phyloP scores from a whole-genome alignment of 176 grass and related monocot species.

The Aegilops bicornis region DNA sequence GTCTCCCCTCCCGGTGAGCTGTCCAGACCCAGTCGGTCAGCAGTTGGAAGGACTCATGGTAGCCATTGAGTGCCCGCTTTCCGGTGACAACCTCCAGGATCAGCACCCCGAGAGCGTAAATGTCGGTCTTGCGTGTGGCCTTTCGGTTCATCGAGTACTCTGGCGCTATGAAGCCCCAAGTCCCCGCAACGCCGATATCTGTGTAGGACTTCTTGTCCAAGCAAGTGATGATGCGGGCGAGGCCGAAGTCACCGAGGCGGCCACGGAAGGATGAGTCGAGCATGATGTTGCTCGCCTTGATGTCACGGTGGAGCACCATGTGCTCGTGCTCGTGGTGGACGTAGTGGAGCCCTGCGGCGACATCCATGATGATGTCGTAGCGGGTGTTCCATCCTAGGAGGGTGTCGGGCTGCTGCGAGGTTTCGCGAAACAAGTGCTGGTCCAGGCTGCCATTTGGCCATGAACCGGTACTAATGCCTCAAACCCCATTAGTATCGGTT shows the following conservation, averaged over 20 bases:
- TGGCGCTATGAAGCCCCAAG: slow-evolving; percentile 23
- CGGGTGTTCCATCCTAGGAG: neutral
- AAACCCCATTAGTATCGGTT: no score
- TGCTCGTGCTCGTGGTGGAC: slow-evolving; percentile 20
- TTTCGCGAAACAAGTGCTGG: neutral
- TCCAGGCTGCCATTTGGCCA: slow-evolving; percentile 4
- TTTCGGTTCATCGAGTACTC: neutral
- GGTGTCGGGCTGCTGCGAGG: neutral
- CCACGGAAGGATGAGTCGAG: neutral
- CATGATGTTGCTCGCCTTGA: slow-evolving; percentile 9
- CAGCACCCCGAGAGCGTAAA: slow-evolving; percentile 10
- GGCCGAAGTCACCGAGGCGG: slow-evolving; percentile 23
- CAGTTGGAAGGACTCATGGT: no score
- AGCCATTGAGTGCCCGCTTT: neutral
- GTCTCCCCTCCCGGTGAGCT: neutral
- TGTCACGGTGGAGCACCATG: neutral
- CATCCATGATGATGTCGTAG: neutral
- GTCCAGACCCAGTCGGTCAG: slow-evolving; percentile 17
- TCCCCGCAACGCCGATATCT: neutral
- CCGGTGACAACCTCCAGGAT: slow-evolving; percentile 7
- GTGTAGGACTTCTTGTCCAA: neutral
- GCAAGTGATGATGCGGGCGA: neutral
- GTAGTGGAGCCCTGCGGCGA: slow-evolving; percentile 7
- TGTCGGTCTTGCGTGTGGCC: slow-evolving; percentile 21
- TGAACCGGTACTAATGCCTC: no score